Conservation (phyloP, 352 stramenopile species). For the Globisporangium nagaii region DNA sequence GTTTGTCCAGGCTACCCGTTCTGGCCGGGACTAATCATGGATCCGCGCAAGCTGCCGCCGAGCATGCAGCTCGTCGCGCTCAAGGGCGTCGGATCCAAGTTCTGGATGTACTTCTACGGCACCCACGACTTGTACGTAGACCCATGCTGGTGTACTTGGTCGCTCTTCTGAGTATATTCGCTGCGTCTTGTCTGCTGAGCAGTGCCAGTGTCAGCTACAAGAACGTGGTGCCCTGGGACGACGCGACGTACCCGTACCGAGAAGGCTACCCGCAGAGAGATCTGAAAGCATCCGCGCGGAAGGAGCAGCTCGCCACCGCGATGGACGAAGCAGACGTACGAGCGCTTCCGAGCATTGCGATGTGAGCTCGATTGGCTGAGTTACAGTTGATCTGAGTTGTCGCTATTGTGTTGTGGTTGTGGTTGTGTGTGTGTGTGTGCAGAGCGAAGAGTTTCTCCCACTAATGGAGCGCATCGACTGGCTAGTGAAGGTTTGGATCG, state of each 20-base stretch:
- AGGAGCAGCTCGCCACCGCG: neutral
- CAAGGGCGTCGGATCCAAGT: conserved; percentile 5
- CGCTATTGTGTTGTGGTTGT: no score
- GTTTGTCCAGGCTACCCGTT: conserved; percentile 6
- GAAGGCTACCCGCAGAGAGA: conserved; percentile 6
- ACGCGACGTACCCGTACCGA: conserved; percentile 8
- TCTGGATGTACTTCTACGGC: conserved; percentile 13
- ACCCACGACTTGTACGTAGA: conserved; percentile 11
- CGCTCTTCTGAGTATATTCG: neutral
- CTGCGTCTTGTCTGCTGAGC: neutral
- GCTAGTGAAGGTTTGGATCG: conserved; percentile 4
- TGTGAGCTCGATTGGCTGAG: no score
- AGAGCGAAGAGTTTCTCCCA: conserved; percentile 7
- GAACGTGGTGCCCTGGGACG: conserved; percentile 5
- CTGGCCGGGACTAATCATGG: conserved; percentile 8
- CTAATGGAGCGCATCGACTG: conserved; percentile 9
- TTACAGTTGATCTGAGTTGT: no score
- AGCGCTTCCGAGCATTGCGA: no score
- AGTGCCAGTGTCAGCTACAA: conserved; percentile 8
- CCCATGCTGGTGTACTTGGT: neutral
- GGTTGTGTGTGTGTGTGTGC: neutral
- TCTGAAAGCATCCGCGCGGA: neutral
- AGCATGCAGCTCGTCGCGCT: conserved; percentile 4
- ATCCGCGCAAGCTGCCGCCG: conserved; percentile 8
- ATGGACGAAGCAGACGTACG: conserved; percentile 6